Conservation (phyloP, 768 basidiomycete genomes). For the Dentipellis fragilis region DNA sequence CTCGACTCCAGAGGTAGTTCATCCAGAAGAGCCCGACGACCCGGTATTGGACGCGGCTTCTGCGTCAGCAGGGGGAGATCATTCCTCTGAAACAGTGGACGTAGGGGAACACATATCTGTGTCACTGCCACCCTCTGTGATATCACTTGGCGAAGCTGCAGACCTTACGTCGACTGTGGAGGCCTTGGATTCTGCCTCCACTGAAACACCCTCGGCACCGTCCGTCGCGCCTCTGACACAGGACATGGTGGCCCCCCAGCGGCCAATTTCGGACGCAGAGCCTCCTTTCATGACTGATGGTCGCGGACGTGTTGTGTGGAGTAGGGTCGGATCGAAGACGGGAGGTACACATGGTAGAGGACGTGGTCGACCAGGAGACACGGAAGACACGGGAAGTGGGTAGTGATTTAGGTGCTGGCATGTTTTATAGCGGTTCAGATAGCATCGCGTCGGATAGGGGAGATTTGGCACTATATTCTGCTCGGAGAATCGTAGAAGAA, state of each 20-base stretch:
- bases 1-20: too few species aligned
- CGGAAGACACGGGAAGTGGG: background rate
- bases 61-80: too few species aligned
- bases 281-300: conserved; percentile 26
- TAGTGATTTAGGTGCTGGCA: too few species aligned
- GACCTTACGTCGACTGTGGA: background rate
- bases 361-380: background rate
- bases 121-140: background rate
- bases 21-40: too few species aligned
- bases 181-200: background rate
- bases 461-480: too few species aligned
- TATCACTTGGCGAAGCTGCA: background rate
- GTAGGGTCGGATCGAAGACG: conserved; percentile 13
- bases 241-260: background rate
- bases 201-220: background rate
- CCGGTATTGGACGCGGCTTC: too few species aligned
- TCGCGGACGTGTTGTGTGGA: conserved; percentile 26
- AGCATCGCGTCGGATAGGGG: too few species aligned
- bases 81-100: background rate
- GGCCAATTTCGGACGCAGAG: conserved; percentile 5
- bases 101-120: too few species aligned
- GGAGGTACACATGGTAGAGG: background rate
- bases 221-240: background rate
- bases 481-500: too few species aligned
- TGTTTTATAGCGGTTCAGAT: too few species aligned